Conservation (phyloP, 2,329 filamentous ascomycete genomes). For the Didymosphaeria variabile region DNA sequence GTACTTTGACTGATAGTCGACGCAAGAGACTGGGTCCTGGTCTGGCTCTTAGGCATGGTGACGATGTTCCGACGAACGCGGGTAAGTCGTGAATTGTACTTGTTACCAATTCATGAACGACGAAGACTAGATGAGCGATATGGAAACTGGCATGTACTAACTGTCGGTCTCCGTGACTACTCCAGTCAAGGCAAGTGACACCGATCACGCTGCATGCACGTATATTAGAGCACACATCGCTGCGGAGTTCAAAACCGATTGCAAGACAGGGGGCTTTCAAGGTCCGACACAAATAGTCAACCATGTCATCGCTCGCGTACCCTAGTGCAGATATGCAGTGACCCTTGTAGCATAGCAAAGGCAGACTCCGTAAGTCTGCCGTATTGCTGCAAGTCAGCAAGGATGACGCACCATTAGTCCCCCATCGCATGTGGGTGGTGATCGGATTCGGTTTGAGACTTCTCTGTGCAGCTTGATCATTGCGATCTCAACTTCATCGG, state of each 20-base stretch:
- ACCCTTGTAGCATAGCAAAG: not conserved
- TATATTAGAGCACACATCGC: not conserved
- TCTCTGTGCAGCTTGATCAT: too few species aligned
- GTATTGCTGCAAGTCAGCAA: not conserved
- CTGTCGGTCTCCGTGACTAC: not conserved
- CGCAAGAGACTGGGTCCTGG: not conserved
- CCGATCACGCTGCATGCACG: not conserved
- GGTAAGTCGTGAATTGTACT: not conserved
- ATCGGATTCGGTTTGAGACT: too few species aligned
- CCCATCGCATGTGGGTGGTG: too few species aligned
- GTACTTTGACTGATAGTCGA: not conserved
- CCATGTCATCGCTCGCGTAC: not conserved
- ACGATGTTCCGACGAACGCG: not conserved
- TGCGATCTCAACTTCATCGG: not conserved
- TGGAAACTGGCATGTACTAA: too few species aligned
- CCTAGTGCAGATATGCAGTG: not conserved
- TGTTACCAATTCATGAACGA: not conserved
- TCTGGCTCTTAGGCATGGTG: not conserved
- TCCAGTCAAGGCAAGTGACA: not conserved
- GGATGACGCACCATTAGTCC: too few species aligned
- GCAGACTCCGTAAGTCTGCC: not conserved
- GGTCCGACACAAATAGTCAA: not conserved
- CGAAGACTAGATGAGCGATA: not conserved
- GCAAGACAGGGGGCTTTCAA: not conserved
- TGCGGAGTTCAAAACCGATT: not conserved